phyloP scores from a whole-genome alignment of 1,284 basidiomycete species.

The Cryptococcus wingfieldii region DNA sequence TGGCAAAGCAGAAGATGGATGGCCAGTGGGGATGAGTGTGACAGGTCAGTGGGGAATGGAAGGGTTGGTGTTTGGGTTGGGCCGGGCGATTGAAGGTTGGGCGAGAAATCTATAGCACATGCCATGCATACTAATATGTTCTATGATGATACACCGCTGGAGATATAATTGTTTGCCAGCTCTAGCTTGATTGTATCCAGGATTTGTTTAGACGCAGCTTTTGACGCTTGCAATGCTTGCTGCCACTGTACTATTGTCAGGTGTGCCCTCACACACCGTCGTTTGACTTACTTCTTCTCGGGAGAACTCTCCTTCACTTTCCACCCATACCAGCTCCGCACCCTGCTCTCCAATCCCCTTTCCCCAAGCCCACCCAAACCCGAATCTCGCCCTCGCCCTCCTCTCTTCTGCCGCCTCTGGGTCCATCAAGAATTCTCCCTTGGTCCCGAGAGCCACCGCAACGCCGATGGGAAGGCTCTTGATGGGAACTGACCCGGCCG shows the following conservation, averaged over 20 bases:
- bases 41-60: constrained; percentile 90
- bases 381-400: constrained; percentile 58
- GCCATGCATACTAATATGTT: background rate
- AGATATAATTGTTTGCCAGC: constrained; percentile 4
- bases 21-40: constrained; percentile 82
- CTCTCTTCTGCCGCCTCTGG: constrained; percentile 62
- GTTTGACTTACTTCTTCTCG: constrained; percentile 24
- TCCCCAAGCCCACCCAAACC: constrained; percentile 51
- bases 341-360: constrained; percentile 46
- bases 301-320: constrained; percentile 47
- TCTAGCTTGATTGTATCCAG: constrained; percentile 14
- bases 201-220: constrained; percentile 21
- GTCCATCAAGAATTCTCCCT: constrained; percentile 66
- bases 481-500: constrained; percentile 59
- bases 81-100: constrained; percentile 33
- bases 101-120: background rate
- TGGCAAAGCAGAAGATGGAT: constrained; percentile 56
- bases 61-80: constrained; percentile 59
- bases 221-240: constrained; percentile 20
- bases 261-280: background rate
- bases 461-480: constrained; percentile 46
- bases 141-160: background rate
- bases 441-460: constrained; percentile 42
- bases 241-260: constrained; percentile 7
- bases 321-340: constrained; percentile 50